Evolutionary conservation across 2,329 filamentous ascomycete species (phyloP).

Genomic region (Fusarium sp.): DNA sequence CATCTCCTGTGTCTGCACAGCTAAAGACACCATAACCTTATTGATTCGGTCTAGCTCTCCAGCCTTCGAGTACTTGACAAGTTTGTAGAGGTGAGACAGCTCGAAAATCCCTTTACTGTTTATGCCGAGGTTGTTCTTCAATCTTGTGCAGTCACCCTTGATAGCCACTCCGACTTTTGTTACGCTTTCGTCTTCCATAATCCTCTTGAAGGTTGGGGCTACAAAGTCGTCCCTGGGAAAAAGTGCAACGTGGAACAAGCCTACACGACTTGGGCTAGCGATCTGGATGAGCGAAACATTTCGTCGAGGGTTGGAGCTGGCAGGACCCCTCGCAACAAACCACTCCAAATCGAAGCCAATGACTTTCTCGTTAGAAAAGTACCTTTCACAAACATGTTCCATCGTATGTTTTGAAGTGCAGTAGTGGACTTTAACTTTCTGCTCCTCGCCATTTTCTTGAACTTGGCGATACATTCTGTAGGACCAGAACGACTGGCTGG

Average conservation of each 20-base stretch:
- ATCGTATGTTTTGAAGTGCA: constrained; percentile 75
- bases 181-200: constrained; percentile 77
- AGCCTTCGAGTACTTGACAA: constrained; percentile 73
- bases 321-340: constrained; percentile 63
- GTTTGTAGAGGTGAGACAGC: constrained; percentile 81
- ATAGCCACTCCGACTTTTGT: constrained; percentile 83
- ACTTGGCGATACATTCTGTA: constrained; percentile 73
- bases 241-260: constrained; percentile 81
- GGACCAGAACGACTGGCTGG: constrained; percentile 71
- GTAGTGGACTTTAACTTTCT: constrained; percentile 78
- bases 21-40: constrained; percentile 72
- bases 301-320: constrained; percentile 62
- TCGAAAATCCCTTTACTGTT: constrained; percentile 77
- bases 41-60: constrained; percentile 68
- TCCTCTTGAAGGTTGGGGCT: constrained; percentile 73
- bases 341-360: constrained; percentile 95
- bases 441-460: constrained; percentile 51
- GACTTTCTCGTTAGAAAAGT: constrained; percentile 75
- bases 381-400: constrained; percentile 70
- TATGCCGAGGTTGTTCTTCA: constrained; percentile 74
- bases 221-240: constrained; percentile 70
- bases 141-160: constrained; percentile 73
- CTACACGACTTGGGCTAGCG: constrained; percentile 79
- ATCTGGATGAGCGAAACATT: constrained; percentile 87
- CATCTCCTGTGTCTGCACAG: constrained; percentile 75